Base-by-base conservation (phyloP, 1,284 basidiomycete genomes). In the Kwoniella shivajii region DNA sequence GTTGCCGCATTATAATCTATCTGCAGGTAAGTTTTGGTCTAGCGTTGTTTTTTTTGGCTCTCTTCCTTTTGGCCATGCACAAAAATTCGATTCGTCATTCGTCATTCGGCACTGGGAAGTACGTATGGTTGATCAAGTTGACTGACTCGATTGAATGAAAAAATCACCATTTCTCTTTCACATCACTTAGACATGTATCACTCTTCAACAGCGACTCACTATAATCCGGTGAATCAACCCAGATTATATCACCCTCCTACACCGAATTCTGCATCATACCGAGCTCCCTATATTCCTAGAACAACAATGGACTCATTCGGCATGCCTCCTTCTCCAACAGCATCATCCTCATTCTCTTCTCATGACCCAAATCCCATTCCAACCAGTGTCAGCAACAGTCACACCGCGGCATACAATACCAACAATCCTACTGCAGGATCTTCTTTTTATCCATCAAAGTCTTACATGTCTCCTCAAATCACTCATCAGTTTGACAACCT, bases 281-380 rank as follows among this genome's bases (percentile, higher is more conserved):
- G 38, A 18, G 45, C 54, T 18, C 55, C 54, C 20, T 49, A 52
- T 26, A 33, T 54, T 11, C 51, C 51, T 22, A 55, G 51, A 48
- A 33, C 59, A 43, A 39, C 39, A 1, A 61, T 61, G 60, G 60
- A 61, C 34, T 36, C 51, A 6, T 61, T 57, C 30, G 56, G 58
- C 16, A 52, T 57, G 26, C 43, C 51, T 22, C 55, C 56, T 31
- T 56, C 54, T 18, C 44, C 55, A 31, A 42, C 54, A 24, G 34
- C 24, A 30, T 50, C 42, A 44, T 46, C 48, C n/a, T 42, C 56
- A 36, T 45, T 29, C 33, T 43, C 29, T 20, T 18, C 39, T 20
- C 50, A 47, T 38, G 29, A 29, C 24, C 29, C 34, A 13, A 51
- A 41, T 34, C 26, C 55, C 20, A n/a, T 26, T 51, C 58, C 52